Conservation (phyloP, 495 filamentous ascomycete genomes). For the Lepidopterella palustris region DNA sequence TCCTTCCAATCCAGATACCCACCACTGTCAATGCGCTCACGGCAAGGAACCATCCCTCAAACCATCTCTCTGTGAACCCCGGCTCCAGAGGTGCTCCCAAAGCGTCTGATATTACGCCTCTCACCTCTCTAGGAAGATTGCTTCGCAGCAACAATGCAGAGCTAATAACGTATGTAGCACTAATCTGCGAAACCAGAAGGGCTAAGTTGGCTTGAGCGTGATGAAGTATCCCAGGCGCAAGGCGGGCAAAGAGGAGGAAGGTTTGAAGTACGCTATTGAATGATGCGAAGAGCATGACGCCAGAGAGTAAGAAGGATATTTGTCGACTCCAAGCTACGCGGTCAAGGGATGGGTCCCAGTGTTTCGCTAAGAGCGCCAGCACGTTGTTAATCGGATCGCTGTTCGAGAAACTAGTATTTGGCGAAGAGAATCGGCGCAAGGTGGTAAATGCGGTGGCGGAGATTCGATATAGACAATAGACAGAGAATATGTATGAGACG, state of each 20-base stretch:
- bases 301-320: constrained; percentile 71
- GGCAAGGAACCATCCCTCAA: constrained; percentile 71
- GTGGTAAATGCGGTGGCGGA: constrained; percentile 58
- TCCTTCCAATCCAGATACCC: constrained; percentile 63
- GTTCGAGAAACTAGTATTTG: constrained; percentile 50
- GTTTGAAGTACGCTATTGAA: constrained; percentile 72
- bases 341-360: constrained; percentile 66
- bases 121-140: constrained; percentile 65
- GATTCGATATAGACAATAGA: constrained; percentile 73
- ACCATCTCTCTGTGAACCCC: constrained; percentile 76
- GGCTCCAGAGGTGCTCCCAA: constrained; percentile 61
- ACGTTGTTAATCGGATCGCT: constrained; percentile 74
- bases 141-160: constrained; percentile 65
- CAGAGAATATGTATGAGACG: constrained; percentile 56
- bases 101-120: constrained; percentile 63
- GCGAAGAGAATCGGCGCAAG: constrained; percentile 48
- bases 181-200: constrained; percentile 66
- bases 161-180: constrained; percentile 72
- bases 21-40: constrained; percentile 54
- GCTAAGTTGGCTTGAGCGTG: constrained; percentile 60
- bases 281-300: constrained; percentile 68
- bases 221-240: constrained; percentile 57
- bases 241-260: constrained; percentile 64
- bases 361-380: constrained; percentile 62
- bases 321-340: constrained; percentile 66